These are phyloP conservation scores for Citrus trifoliata DNA, from an alignment of 345 rosid species.

Conservation along the genomic window DNA sequence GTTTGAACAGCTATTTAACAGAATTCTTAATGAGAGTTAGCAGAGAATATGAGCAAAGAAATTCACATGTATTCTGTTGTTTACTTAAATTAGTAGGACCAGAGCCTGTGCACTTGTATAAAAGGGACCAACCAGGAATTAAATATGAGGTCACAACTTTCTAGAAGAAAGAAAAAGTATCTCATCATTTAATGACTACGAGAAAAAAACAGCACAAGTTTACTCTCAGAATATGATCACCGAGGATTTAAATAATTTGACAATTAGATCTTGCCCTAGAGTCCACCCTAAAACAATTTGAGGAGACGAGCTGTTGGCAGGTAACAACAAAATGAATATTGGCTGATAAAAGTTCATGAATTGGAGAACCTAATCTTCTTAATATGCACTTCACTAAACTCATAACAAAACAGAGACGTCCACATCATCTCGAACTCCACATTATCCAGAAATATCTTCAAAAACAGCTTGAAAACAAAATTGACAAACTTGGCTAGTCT, in stretches of 20 bases:
- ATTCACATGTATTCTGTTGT: background rate
- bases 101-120: background rate
- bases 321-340: background rate
- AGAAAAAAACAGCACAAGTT: background rate
- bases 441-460: background rate
- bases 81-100: conserved; percentile 5
- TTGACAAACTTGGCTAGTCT: background rate
- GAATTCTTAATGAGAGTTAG: conserved; percentile 4
- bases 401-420: background rate
- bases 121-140: background rate
- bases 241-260: background rate
- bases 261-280: background rate
- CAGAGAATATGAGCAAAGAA: background rate
- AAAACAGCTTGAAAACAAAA: background rate
- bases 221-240: too few species aligned
- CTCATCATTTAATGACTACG: background rate
- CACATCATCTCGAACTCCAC: background rate
- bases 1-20: conserved; percentile 53
- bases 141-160: background rate
- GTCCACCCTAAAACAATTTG: background rate
- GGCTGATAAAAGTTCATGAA: background rate
- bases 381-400: background rate
- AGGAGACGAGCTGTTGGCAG: background rate
- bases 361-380: background rate
- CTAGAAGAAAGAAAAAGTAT: background rate